A percentile compares a stretch with the other conserved stretches of the same genome.
Evolutionary conservation across 2,329 filamentous ascomycete genomes (phyloP).

Genomic region (Xylariales sp.): DNA sequence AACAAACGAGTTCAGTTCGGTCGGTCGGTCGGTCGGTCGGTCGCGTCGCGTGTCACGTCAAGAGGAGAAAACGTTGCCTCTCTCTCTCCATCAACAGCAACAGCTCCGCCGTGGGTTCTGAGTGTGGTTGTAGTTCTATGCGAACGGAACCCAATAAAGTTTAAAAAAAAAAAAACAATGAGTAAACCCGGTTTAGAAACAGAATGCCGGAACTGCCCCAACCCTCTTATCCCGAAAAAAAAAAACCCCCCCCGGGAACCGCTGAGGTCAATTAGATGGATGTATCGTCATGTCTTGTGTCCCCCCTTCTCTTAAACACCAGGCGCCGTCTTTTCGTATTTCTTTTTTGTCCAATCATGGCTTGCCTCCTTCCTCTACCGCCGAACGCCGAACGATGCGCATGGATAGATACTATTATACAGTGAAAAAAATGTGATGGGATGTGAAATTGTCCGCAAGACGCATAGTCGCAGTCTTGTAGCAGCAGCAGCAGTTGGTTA

Average conservation of each 20-base stretch:
- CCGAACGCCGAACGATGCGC: conserved; percentile 42
- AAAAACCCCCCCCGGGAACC: background rate
- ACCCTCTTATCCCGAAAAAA: background rate
- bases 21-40: too few species aligned
- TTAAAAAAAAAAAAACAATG: background rate
- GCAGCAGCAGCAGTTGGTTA: conserved; percentile 53
- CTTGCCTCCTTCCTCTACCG: conserved; percentile 18
- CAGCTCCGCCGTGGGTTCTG: too few species aligned
- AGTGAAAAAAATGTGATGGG: conserved; percentile 22
- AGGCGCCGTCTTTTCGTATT: conserved; percentile 10
- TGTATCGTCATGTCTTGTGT: background rate
- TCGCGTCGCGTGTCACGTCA: background rate
- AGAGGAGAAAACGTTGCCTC: background rate
- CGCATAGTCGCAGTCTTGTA: background rate
- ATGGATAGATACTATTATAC: conserved; percentile 36
- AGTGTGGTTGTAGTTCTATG: background rate
- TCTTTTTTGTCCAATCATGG: conserved; percentile 15
- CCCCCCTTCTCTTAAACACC: conserved; percentile 25
- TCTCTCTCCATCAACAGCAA: background rate
- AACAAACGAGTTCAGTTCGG: too few species aligned
- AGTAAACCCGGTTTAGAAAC: conserved; percentile 9
- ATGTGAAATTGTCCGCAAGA: conserved; percentile 16
- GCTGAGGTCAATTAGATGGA: background rate
- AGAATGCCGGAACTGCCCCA: background rate
- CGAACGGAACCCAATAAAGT: background rate